Percentiles rank a stretch among this genome's conserved stretches.
These are phyloP conservation scores for Yamadazyma kanchanaburiensis DNA, from an alignment of 1,139 yeast genomes.

Conservation along the genomic window DNA sequence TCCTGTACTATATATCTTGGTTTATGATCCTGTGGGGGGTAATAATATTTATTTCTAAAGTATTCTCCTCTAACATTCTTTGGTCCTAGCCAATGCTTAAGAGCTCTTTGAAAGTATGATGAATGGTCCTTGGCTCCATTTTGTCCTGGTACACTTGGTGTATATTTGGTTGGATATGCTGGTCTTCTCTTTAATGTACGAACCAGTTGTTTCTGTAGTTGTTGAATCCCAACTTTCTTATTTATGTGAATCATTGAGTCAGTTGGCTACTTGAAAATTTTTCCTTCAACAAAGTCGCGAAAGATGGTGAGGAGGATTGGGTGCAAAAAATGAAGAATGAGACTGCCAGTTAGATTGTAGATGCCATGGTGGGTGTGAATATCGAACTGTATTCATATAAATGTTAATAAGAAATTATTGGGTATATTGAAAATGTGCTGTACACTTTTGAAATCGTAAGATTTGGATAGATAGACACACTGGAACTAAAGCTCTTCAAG, in stretches of 20 bases:
- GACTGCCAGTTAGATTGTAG: no score
- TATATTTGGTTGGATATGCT: conserved; percentile 27
- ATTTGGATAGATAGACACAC: no score
- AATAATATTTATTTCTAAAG: conserved; percentile 68
- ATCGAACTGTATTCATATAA: no score
- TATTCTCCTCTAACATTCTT: conserved; percentile 82
- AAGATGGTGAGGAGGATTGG: no score
- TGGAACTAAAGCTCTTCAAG: no score
- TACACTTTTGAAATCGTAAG: no score
- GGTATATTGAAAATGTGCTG: no score
- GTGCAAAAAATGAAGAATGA: no score
- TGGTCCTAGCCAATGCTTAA: conserved; percentile 73
- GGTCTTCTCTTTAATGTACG: conserved; percentile 21
- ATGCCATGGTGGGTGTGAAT: no score
- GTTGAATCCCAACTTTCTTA: background rate
- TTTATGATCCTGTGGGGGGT: conserved; percentile 66
- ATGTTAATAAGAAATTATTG: no score
- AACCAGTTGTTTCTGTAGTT: conserved; percentile 13
- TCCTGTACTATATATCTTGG: conserved; percentile 75
- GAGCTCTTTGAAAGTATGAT: conserved; percentile 19
- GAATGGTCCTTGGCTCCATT: conserved; percentile 31
- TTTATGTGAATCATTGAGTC: conserved; percentile 3
- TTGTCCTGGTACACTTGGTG: conserved; percentile 21
- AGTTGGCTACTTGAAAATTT: background rate
- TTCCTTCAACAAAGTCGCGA: no score